These are phyloP conservation scores for Fusarium sp. DNA, from an alignment of 2,329 filamentous ascomycete genomes.

Conservation along the genomic window DNA sequence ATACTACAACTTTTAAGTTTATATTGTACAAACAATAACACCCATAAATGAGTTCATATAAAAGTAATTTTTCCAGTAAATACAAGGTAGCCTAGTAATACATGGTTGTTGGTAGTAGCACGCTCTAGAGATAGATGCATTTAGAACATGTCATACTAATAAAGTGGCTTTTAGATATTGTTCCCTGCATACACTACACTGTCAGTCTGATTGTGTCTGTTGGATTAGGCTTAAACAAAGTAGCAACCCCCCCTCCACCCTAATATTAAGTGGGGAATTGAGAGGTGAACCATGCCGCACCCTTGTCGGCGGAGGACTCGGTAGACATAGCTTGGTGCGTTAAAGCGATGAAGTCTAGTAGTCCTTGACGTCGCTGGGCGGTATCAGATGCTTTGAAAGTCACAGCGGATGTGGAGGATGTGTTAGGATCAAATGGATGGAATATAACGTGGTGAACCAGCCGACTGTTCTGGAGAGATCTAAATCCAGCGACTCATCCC, in stretches of 20 bases:
- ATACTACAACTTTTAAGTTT: no score
- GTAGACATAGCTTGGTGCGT: conserved; percentile 11
- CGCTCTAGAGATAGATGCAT: background rate
- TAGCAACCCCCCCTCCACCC: no score
- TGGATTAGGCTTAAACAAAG: no score
- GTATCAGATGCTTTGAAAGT: background rate
- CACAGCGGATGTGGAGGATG: background rate
- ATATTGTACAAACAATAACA: no score
- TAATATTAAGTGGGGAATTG: conserved; percentile 14
- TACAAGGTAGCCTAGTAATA: background rate
- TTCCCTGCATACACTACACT: no score
- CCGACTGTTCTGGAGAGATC: conserved; percentile 15
- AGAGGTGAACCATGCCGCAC: conserved; percentile 9
- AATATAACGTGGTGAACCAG: conserved; percentile 24
- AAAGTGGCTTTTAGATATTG: background rate
- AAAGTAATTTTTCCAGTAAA: background rate
- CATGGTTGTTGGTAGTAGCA: background rate
- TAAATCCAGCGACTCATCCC: conserved; percentile 1
- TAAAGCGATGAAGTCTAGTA: conserved; percentile 3
- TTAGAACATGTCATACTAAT: background rate
- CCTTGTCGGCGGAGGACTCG: background rate
- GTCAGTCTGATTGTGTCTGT: no score
- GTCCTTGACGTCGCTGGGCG: background rate
- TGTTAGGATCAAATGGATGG: background rate
- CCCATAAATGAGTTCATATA: no score